Percentiles rank a stretch among this genome's conserved stretches.
These are phyloP conservation scores for Lyophyllum shimeji DNA, from an alignment of 768 basidiomycete species.

Conservation along the genomic window DNA sequence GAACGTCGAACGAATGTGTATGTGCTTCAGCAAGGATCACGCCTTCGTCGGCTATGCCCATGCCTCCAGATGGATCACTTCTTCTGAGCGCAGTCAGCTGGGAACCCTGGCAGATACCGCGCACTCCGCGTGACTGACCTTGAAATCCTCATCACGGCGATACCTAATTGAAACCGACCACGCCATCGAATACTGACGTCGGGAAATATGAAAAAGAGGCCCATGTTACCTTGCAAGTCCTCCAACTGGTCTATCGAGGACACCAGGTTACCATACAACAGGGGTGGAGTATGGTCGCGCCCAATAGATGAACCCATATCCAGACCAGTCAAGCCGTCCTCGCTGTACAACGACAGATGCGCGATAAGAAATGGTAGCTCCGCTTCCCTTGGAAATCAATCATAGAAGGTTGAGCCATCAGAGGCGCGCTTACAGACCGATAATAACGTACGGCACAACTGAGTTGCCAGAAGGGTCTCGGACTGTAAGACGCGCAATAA, in stretches of 20 bases:
- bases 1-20: conserved; percentile 78
- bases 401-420: conserved; percentile 3
- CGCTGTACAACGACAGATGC: conserved; percentile 73
- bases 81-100: conserved; percentile 22
- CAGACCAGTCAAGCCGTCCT: conserved; percentile 61
- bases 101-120: conserved; percentile 19
- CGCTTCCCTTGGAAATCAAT: conserved; percentile 56
- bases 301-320: conserved; percentile 64
- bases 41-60: conserved; percentile 57
- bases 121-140: conserved; percentile 48
- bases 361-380: conserved; percentile 89
- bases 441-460: conserved; percentile 70
- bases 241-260: conserved; percentile 78
- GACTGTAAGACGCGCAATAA: conserved; percentile 78
- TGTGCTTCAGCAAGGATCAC: conserved; percentile 68
- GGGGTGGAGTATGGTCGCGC: conserved; percentile 47
- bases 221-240: conserved; percentile 76
- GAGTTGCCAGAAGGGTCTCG: conserved; percentile 69
- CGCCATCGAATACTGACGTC: conserved; percentile 84
- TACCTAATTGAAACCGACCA: conserved; percentile 73
- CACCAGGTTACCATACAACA: conserved; percentile 85
- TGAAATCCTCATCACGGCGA: conserved; percentile 72
- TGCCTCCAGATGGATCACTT: conserved; percentile 49
- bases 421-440: conserved; percentile 6
- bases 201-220: conserved; percentile 89